Base-by-base conservation (phyloP, 768 basidiomycete genomes). In the Sarcodon aspratus region DNA sequence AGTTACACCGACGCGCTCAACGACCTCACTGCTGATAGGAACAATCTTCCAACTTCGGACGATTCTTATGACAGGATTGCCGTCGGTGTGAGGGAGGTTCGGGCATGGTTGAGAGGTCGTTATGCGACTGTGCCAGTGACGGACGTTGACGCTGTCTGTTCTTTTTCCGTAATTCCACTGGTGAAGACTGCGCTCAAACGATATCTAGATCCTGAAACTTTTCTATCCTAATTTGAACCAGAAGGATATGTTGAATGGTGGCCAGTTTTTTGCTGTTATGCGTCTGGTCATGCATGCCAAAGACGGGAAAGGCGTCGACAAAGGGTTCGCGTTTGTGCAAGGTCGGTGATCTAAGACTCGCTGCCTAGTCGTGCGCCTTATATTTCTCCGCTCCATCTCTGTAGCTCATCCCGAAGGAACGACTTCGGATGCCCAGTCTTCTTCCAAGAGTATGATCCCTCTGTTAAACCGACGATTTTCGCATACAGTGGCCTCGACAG, bases 181-280 rank as follows among this genome's bases (percentile, higher is more conserved):
- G 13, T 35, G 15, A n/a, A 43, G 32, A 42, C 50, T 48, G 33
- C 49, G 37, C 15, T 32, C 48, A n/a, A 36, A 11, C 15, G 8
- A 33, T 45, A 15, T 35, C 9, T 54, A 88, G 85, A 80, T 87
- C 50, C 66, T 90, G 45, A 75, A 69, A 42, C 60, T 82, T 1
- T 87, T 88, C 58, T 69, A 70, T 36, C 79, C 84, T 2, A 69
- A 65, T 48, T 64, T 84, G 44, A 68, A 64, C 0, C 70, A 67
- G 9, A 64, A 67, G 7, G 82, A 85, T 54, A 64, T 66, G 2
- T 66, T 90, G 33, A 69, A 71, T 9, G 79, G 80, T 1, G 80
- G 82, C 12, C 82, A 90, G 55, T 85, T 89, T 59, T 89, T 89
- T 56, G 85, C 85, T 7, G 79, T 74, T 0, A 65, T 87, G 18